Evolutionary conservation across 352 stramenopile genomes (phyloP).

Genomic region (Pythium rhizo-oryzae): DNA sequence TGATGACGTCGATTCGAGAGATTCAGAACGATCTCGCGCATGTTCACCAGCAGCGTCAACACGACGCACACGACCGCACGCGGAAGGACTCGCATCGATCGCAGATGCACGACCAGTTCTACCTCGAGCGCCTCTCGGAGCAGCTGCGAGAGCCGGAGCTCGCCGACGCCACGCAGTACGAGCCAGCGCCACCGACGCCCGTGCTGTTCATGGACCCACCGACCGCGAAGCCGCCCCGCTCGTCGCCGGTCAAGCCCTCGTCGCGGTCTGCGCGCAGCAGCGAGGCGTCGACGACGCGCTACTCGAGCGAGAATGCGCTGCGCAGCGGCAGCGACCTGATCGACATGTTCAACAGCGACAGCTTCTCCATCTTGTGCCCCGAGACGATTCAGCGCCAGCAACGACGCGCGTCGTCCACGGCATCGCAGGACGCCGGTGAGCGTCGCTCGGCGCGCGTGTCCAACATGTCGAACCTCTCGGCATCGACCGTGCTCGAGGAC

Average conservation of each 20-base stretch:
- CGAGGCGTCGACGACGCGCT: neutral
- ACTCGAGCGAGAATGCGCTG: neutral
- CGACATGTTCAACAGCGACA: constrained; percentile 49
- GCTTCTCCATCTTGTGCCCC: constrained; percentile 61
- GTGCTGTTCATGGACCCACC: constrained; percentile 6
- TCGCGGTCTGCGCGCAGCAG: neutral
- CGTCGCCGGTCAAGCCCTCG: neutral
- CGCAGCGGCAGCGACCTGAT: constrained; percentile 36
- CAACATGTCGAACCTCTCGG: constrained; percentile 48
- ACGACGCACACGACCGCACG: constrained; percentile 10
- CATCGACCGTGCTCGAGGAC: constrained; percentile 29
- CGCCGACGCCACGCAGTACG: neutral
- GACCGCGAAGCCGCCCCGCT: neutral
- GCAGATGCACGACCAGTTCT: constrained; percentile 12
- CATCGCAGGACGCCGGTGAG: constrained; percentile 50
- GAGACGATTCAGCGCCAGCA: constrained; percentile 38
- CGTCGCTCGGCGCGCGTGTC: constrained; percentile 40
- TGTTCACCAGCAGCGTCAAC: constrained; percentile 24
- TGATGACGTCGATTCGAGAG: constrained; percentile 54
- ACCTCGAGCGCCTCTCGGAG: constrained; percentile 30
- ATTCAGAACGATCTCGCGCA: constrained; percentile 55
- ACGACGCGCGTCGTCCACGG: constrained; percentile 17
- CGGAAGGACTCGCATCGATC: constrained; percentile 12
- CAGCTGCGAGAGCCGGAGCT: constrained; percentile 14
- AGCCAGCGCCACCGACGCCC: constrained; percentile 1